phyloP scores from a whole-genome alignment of 768 basidiomycete genomes.

The Auriscalpium microsporum region DNA sequence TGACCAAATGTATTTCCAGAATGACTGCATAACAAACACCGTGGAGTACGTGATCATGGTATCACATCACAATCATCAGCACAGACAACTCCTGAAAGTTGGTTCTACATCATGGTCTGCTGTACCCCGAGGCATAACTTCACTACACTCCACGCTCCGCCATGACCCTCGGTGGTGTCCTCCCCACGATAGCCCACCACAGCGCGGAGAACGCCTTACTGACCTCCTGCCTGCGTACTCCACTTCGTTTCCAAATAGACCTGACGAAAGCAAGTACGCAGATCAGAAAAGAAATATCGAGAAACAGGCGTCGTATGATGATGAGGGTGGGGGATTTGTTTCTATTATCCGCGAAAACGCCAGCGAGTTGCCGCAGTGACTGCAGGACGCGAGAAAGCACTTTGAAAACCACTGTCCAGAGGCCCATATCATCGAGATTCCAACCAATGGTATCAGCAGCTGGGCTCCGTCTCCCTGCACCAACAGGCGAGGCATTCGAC shows the following conservation, averaged over 20 bases:
- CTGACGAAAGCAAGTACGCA: constrained; percentile 52
- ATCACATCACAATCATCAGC: not conserved
- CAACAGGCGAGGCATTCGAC: constrained; percentile 21
- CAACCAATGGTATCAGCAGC: constrained; percentile 10
- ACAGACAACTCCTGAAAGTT: not conserved
- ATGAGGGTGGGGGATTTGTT: constrained; percentile 57
- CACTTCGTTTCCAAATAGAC: constrained; percentile 57
- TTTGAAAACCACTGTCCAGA: constrained; percentile 70
- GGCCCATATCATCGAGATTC: constrained; percentile 52
- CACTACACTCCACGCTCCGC: constrained; percentile 38
- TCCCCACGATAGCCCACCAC: constrained; percentile 65
- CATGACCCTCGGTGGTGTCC: constrained; percentile 34
- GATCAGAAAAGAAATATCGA: constrained; percentile 71
- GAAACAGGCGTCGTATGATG: constrained; percentile 62
- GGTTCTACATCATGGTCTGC: too few species aligned
- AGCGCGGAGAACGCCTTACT: constrained; percentile 53
- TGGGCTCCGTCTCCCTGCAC: constrained; percentile 12
- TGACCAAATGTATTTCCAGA: not conserved
- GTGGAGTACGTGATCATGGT: not conserved
- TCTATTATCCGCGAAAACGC: constrained; percentile 53
- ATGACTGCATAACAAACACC: not conserved
- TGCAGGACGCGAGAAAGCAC: constrained; percentile 49
- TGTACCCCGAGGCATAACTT: not conserved
- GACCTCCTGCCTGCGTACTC: constrained; percentile 62
- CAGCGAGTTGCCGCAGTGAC: constrained; percentile 38